phyloP scores from a whole-genome alignment of 345 rosid genomes.

The Eutrema yunnanense region DNA sequence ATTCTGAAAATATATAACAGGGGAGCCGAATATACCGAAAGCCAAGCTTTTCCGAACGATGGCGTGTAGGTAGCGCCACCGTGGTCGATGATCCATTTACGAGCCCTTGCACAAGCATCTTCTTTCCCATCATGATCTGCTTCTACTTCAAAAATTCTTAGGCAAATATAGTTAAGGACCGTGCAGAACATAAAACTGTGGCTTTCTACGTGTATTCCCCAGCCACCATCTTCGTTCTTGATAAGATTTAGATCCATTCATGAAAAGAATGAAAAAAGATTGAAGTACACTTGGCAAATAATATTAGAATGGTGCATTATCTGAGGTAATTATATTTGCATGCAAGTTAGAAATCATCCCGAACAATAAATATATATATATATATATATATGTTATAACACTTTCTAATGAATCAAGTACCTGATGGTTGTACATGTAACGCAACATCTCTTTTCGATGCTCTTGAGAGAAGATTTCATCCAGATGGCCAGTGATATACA shows the following conservation, averaged over 20 bases:
- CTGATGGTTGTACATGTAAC: slow-evolving; percentile 20
- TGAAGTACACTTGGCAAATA: not conserved
- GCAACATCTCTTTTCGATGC: slow-evolving; percentile 12
- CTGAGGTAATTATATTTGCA: not conserved
- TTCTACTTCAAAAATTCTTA: slow-evolving; percentile 73
- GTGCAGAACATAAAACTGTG: slow-evolving; percentile 73
- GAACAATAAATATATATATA: too few species aligned
- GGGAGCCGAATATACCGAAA: slow-evolving; percentile 17
- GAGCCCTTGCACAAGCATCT: slow-evolving; percentile 43
- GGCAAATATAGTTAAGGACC: slow-evolving; percentile 47
- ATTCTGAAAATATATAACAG: not conserved
- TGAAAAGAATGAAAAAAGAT: not conserved
- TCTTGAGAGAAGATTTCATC: not conserved
- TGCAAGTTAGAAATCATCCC: not conserved
- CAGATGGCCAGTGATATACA: slow-evolving; percentile 17
- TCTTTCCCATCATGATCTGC: slow-evolving; percentile 24
- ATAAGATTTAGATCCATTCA: not conserved
- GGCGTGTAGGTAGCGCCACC: slow-evolving; percentile 58
- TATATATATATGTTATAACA: too few species aligned
- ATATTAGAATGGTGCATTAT: not conserved
- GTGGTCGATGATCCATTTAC: slow-evolving; percentile 66
- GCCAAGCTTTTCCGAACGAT: slow-evolving; percentile 58
- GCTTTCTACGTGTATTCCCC: slow-evolving; percentile 87
- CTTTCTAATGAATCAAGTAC: not conserved
- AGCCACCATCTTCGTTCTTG: slow-evolving; percentile 47